phyloP scores from a whole-genome alignment of 306 rosid species.

The Hippophae gyantsensis region DNA sequence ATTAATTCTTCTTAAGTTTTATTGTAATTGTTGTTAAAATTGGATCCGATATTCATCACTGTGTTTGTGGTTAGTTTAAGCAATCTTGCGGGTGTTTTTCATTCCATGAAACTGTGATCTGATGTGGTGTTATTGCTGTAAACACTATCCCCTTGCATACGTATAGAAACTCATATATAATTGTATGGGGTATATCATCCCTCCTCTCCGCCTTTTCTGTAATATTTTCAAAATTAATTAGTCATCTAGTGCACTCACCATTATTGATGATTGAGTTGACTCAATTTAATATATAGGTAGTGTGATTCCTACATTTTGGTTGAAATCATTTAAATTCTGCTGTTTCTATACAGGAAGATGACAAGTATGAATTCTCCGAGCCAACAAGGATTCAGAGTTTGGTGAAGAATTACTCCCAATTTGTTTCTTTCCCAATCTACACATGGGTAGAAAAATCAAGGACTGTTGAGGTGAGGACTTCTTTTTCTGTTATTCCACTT shows the following conservation, averaged over 20 bases:
- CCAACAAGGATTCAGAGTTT: constrained; percentile 71
- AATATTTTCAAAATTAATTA: no score
- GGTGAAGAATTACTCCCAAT: constrained; percentile 97
- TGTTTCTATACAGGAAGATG: constrained; percentile 51
- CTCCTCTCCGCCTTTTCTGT: no score
- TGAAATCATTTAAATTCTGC: not conserved
- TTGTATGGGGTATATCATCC: no score
- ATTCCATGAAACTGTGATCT: no score
- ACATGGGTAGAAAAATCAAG: constrained; percentile 95
- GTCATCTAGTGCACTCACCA: no score
- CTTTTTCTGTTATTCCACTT: constrained; percentile 2
- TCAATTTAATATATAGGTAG: no score
- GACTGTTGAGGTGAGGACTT: constrained; percentile 65
- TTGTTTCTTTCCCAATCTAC: constrained; percentile 92
- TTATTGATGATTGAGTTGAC: no score
- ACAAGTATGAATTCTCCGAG: constrained; percentile 91
- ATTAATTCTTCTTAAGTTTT: not conserved
- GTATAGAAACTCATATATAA: no score
- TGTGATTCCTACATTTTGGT: not conserved
- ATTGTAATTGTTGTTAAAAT: not conserved
- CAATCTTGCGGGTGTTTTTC: no score
- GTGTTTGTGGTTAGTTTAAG: not conserved
- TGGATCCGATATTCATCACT: not conserved
- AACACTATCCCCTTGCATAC: no score
- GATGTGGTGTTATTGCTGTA: no score